phyloP scores from a whole-genome alignment of 768 basidiomycete species.

The Leucosporidium creatinivorum region DNA sequence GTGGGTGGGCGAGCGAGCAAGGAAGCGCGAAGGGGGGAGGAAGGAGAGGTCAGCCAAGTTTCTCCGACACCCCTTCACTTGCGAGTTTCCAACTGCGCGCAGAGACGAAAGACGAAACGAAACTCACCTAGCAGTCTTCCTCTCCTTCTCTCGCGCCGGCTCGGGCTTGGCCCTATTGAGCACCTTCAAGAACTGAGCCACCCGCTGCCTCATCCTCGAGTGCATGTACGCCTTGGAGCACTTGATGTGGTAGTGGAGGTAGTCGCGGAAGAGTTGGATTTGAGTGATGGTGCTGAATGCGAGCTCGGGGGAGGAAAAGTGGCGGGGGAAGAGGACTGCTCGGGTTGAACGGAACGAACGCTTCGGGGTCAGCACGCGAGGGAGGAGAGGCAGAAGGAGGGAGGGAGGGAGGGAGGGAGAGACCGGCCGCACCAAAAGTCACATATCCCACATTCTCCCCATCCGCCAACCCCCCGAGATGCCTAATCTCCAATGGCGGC shows the following conservation, averaged over 20 bases:
- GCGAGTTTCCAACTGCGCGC: too few relatives aligned
- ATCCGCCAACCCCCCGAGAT: conserved; percentile 63
- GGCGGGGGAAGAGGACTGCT: conserved; percentile 87
- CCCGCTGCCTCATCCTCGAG: conserved; percentile 87
- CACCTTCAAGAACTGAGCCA: conserved; percentile 74
- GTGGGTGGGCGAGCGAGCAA: too few relatives aligned
- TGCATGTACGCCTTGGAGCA: conserved; percentile 93
- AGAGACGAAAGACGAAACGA: background rate
- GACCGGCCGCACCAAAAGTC: conserved; percentile 57
- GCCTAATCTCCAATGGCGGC: conserved; percentile 91
- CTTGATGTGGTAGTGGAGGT: conserved; percentile 99
- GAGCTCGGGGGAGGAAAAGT: conserved; percentile 65
- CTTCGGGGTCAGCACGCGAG: background rate
- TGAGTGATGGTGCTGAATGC: conserved; percentile 80
- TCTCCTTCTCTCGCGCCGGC: conserved; percentile 55
- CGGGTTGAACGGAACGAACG: too few relatives aligned
- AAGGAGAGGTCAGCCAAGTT: too few relatives aligned
- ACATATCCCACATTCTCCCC: conserved; percentile 89
- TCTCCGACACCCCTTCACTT: too few relatives aligned
- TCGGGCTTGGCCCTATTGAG: conserved; percentile 95
- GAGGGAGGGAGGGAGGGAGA: background rate
- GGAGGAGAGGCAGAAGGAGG: background rate
- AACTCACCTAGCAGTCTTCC: conserved; percentile 68
- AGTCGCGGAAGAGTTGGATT: conserved; percentile 94
- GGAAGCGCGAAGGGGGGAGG: too few relatives aligned